Base-by-base conservation (phyloP, 345 rosid genomes). In the Corymbia maculata region DNA sequence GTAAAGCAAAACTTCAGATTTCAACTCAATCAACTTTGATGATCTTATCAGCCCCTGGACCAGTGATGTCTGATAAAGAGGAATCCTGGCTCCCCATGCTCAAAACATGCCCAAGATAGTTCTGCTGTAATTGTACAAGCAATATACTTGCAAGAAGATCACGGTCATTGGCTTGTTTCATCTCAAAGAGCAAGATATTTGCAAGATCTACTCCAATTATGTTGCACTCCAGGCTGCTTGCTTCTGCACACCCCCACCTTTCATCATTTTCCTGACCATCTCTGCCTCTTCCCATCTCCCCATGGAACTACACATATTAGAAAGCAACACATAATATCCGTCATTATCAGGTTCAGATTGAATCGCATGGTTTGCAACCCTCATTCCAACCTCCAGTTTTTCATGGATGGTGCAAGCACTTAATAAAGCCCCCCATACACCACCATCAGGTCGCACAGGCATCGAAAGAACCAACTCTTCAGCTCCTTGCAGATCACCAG, bases 241-340 rank as follows among this genome's bases (percentile, higher is more conserved):
- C 93, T 93, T 96, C 55, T 32, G 94, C 47, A 94, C 89, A 12
- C 94, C 93, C 24, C 87, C 90, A 91, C 92, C 92, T 79, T 87
- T 96, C 97, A 96, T 93, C 91, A 88, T 64, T 89, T 91, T 91
- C 89, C 98, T 90, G 44, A 92, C 90, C 88, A 85, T 88, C 87
- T 93, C 94, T 8, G 95, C 97, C 75, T 93, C 89, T 86, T 92
- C 93, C 97, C 98, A 95, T 64, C 87, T 91, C 66, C 96, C 95
- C 57, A 91, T 91, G 16, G 95, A 95, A 87, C 92, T 92, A 86
- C 94, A 95, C 96, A 96, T 93, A 88, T 95, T 94, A 47, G 97
- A 94, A 85, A 95, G 91, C 89, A 92, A 90, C 87, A 92, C 90
- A 19, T 93, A 91, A 90, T 95, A 94, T 12, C 97, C 97, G 89